These are phyloP conservation scores for Solanum chilense DNA, from an alignment of 257 asterid species.

Conservation along the genomic window DNA sequence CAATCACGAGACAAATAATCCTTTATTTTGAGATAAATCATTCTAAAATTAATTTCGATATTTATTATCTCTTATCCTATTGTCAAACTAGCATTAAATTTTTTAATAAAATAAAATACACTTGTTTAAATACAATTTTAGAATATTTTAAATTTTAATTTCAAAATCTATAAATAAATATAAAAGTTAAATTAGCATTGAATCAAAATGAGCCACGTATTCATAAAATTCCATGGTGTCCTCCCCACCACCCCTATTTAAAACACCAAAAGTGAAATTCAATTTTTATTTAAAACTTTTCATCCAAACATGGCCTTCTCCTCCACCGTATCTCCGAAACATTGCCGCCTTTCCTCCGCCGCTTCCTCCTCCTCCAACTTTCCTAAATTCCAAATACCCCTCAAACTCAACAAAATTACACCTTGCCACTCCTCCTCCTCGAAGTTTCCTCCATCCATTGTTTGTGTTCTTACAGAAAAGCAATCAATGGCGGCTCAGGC, in stretches of 20 bases:
- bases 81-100: background rate
- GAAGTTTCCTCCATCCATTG: background rate
- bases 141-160: background rate
- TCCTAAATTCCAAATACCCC: background rate
- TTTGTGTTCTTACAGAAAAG: constrained; percentile 17
- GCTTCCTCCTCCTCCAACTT: constrained; percentile 14
- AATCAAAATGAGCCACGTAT: background rate
- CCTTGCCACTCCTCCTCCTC: constrained; percentile 7
- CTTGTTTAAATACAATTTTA: background rate
- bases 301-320: constrained; percentile 1
- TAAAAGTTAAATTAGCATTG: background rate
- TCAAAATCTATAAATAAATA: background rate
- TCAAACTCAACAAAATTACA: constrained; percentile 4
- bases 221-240: background rate
- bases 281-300: background rate
- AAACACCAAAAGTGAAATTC: background rate
- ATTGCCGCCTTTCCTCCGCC: constrained; percentile 11
- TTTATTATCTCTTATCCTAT: background rate
- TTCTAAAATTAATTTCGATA: fast-evolving
- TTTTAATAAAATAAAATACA: background rate
- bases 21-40: background rate
- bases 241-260: background rate
- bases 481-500: constrained; percentile 30
- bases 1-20: too few species aligned
- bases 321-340: constrained; percentile 6